Base-by-base conservation (phyloP, 2,329 filamentous ascomycete genomes). In the Chalara sp. region DNA sequence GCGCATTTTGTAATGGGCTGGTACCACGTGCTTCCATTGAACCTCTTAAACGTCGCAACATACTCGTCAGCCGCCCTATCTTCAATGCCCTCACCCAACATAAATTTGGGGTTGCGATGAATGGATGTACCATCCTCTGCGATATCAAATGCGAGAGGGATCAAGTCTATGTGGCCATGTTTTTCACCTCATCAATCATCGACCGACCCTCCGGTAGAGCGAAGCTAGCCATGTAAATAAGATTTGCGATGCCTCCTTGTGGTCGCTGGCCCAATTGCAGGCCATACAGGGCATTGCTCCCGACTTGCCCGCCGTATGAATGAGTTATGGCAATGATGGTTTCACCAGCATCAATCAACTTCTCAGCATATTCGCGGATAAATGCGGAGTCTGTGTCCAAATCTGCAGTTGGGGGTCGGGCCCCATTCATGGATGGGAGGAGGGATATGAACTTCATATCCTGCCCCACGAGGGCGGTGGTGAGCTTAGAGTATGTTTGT, bases 181-280 rank as follows among this genome's bases (percentile, higher is more conserved):
- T 55, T 48, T 53, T 50, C n/a, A 55, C 50, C 32, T 49, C 53
- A n/a, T 48, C 50, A 28, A 51, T 44, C 53, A 55, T 55, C 5
- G 11, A 11, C 1, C 3, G 29, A 1, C 45, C 47, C 29, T 53
- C 53, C 10, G 50, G 29, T 1, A 51, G 3, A 0, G 50, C 53
- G 32, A 50, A 55, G 6, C 47, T 50, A 6, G 35, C 12, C 48
- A 55, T 48, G 30, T 53, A 55, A 6, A 53, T 39, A 3, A 55
- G 35, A 29, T 53, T 29, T 6, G 40, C 32, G 3, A 55, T 46
- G 1, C 53, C 53, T 6, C 53, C 50, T 6, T 11, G n/a, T 30
- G 46, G 32, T 6, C 47, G 41, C 21, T 44, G 8, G 4, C 21
- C 31, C 6, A 33, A 33, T 5, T 48, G 33, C n/a, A 47, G 44